Conservation (phyloP, 208 protist genomes). For the Trypanosoma cruzi region DNA sequence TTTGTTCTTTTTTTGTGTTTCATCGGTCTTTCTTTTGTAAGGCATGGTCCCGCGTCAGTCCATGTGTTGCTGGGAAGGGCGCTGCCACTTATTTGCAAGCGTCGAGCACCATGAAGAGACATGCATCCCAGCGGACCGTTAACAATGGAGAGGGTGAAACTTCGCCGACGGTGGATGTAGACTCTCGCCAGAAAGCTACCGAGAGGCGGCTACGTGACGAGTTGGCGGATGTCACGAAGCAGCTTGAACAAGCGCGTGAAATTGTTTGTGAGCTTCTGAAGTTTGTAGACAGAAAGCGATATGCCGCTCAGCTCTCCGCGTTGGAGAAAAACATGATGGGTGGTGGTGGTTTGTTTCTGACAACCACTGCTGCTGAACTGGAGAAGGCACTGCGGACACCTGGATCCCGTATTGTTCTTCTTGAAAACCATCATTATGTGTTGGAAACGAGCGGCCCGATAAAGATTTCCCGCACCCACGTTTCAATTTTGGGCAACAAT, state of each 20-base stretch:
- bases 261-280: constrained; percentile 30
- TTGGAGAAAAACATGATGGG: constrained; percentile 31
- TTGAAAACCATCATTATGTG: constrained; percentile 43
- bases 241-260: constrained; percentile 27
- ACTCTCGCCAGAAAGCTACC: no score
- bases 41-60: no score
- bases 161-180: no score
- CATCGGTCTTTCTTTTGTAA: no score
- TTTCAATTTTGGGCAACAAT: constrained; percentile 61
- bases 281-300: constrained; percentile 30
- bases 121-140: no score
- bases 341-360: constrained; percentile 55
- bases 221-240: constrained; percentile 5
- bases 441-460: constrained; percentile 35
- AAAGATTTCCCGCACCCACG: constrained; percentile 34
- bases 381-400: constrained; percentile 44
- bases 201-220: constrained; percentile 8
- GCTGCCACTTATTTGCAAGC: no score
- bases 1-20: no score
- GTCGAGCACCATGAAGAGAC: no score
- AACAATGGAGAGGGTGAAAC: no score
- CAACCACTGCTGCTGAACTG: constrained; percentile 39
- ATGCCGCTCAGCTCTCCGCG: constrained; percentile 24
- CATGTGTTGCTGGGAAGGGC: no score
- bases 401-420: constrained; percentile 51